Conservation (phyloP, 495 filamentous ascomycete species). For the Poronia punctata region DNA sequence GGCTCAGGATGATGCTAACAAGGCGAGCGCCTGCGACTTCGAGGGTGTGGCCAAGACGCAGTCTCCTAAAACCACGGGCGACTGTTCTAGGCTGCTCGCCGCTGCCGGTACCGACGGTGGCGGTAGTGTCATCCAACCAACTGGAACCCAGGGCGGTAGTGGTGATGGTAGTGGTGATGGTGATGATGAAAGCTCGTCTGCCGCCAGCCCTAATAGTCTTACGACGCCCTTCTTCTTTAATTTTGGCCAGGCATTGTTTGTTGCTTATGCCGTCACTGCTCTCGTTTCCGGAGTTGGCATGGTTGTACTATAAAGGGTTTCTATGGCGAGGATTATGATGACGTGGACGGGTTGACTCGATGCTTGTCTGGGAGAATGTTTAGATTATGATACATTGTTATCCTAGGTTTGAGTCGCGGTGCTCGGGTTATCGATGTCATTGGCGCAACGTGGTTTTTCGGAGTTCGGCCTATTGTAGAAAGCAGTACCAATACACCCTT, state of each 20-base stretch:
- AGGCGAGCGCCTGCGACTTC: conserved; percentile 67
- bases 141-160: conserved; percentile 13
- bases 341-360: neutral
- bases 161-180: too few relatives aligned
- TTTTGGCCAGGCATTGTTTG: conserved; percentile 51
- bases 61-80: conserved; percentile 35
- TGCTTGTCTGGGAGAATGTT: too few relatives aligned
- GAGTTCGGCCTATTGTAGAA: too few relatives aligned
- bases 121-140: conserved; percentile 15
- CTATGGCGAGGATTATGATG: conserved; percentile 1
- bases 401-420: too few relatives aligned
- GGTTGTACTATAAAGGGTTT: conserved; percentile 64
- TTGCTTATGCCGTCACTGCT: conserved; percentile 54
- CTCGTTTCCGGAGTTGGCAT: conserved; percentile 57
- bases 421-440: too few relatives aligned
- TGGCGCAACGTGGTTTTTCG: too few relatives aligned
- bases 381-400: too few relatives aligned
- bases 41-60: conserved; percentile 51
- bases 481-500: too few relatives aligned
- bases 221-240: conserved; percentile 46
- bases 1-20: conserved; percentile 37
- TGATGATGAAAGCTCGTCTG: conserved; percentile 17
- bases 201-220: conserved; percentile 14
- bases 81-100: conserved; percentile 30
- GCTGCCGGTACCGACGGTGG: conserved; percentile 34